These are phyloP conservation scores for Zymoseptoria passerinii DNA, from an alignment of 2,329 filamentous ascomycete species.

Conservation along the genomic window DNA sequence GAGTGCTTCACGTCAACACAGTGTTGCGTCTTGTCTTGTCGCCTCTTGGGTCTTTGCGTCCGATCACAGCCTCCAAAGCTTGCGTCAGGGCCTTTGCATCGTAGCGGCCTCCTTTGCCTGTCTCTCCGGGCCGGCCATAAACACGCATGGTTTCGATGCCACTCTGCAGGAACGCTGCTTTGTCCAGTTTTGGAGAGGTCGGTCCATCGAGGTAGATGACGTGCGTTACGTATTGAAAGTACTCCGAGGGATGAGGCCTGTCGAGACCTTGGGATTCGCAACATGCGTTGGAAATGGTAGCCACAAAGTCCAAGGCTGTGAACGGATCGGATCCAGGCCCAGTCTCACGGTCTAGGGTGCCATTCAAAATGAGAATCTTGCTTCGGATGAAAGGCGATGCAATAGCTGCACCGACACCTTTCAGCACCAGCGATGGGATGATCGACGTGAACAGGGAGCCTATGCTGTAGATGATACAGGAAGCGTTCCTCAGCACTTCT, in stretches of 20 bases:
- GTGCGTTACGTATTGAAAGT: slow-evolving; percentile 69
- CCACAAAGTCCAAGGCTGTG: slow-evolving; percentile 71
- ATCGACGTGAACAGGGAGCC: slow-evolving; percentile 90
- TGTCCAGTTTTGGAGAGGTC: slow-evolving; percentile 62
- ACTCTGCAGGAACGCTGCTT: slow-evolving; percentile 50
- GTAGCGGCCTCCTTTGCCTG: slow-evolving; percentile 54
- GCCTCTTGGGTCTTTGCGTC: slow-evolving; percentile 49
- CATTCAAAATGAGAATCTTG: slow-evolving; percentile 81
- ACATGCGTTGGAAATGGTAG: slow-evolving; percentile 67
- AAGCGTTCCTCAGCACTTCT: slow-evolving; percentile 54
- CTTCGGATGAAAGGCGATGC: slow-evolving; percentile 46
- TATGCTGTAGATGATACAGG: slow-evolving; percentile 79
- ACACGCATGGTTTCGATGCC: slow-evolving; percentile 72
- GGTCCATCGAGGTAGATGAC: slow-evolving; percentile 69
- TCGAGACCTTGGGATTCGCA: slow-evolving; percentile 52
- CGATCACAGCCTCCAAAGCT: slow-evolving; percentile 69
- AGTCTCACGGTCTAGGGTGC: slow-evolving; percentile 76
- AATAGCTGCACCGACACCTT: slow-evolving; percentile 60
- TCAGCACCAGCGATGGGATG: slow-evolving; percentile 70
- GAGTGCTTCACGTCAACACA: slow-evolving; percentile 27
- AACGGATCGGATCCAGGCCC: slow-evolving; percentile 59
- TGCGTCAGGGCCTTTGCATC: slow-evolving; percentile 67
- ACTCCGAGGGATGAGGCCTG: slow-evolving; percentile 36
- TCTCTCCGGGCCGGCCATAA: slow-evolving; percentile 59
- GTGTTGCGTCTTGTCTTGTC: slow-evolving; percentile 53